phyloP scores from a whole-genome alignment of 2,329 filamentous ascomycete species.

The Polytolypa hystricis region DNA sequence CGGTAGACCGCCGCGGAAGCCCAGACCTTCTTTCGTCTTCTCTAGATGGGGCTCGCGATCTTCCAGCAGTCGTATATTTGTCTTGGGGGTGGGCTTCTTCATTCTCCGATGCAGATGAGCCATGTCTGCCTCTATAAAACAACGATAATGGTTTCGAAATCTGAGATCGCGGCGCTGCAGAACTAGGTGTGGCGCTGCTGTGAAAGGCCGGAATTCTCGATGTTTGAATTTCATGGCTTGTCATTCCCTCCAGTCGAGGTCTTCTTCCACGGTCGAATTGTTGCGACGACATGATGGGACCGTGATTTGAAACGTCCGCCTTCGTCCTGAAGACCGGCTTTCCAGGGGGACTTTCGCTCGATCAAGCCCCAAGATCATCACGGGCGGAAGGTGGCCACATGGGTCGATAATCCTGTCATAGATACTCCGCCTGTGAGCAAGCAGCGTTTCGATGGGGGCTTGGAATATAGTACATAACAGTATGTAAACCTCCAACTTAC shows the following conservation, averaged over 20 bases:
- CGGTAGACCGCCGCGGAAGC: constrained; percentile 4
- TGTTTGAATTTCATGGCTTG: too few species aligned
- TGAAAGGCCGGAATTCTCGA: constrained; percentile 16
- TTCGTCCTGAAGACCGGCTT: constrained; percentile 19
- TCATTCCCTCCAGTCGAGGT: too few species aligned
- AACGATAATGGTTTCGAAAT: constrained; percentile 17
- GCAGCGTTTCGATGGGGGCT: too few species aligned
- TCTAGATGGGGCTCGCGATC: constrained; percentile 14
- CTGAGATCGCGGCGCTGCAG: constrained; percentile 18
- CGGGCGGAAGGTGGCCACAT: constrained; percentile 11
- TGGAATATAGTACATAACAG: too few species aligned
- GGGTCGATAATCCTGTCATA: too few species aligned
- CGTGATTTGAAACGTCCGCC: constrained; percentile 16
- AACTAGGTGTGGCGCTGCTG: constrained; percentile 11
- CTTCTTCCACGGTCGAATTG: constrained; percentile 21
- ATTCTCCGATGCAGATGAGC: constrained; percentile 20
- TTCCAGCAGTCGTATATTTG: constrained; percentile 4
- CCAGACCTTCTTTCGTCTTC: constrained; percentile 13
- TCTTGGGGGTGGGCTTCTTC: constrained; percentile 13
- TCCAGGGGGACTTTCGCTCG: constrained; percentile 16
- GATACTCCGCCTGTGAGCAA: too few species aligned
- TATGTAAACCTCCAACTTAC: too few species aligned
- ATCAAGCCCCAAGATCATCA: constrained; percentile 23
- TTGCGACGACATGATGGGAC: constrained; percentile 29
- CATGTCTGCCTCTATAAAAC: constrained; percentile 16